phyloP scores from a whole-genome alignment of 768 basidiomycete species.

The Pulveroboletus ravenelii region DNA sequence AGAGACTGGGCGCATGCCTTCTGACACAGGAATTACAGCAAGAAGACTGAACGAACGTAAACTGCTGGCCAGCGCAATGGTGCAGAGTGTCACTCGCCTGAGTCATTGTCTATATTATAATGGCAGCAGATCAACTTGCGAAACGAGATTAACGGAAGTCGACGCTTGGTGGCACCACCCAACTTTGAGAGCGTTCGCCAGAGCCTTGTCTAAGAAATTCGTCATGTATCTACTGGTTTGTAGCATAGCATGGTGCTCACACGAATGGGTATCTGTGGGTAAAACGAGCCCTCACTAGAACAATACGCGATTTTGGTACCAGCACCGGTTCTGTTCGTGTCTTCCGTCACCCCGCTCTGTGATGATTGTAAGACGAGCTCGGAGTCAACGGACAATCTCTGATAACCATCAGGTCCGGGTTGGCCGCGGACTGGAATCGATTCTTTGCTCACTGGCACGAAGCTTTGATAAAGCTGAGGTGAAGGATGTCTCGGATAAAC shows the following conservation, averaged over 20 bases:
- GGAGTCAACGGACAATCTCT: slow-evolving; percentile 29
- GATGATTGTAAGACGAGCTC: slow-evolving; percentile 10
- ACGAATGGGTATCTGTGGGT: slow-evolving; percentile 3
- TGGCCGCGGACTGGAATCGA: neutral
- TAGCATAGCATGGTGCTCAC: slow-evolving; percentile 9
- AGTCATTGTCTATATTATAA: slow-evolving; percentile 14
- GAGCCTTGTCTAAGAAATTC: slow-evolving; percentile 14
- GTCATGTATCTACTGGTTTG: neutral
- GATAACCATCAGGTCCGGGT: neutral
- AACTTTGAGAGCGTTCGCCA: slow-evolving; percentile 14
- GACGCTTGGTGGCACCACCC: slow-evolving; percentile 13
- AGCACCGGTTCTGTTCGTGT: neutral
- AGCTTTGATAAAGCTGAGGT: slow-evolving; percentile 24
- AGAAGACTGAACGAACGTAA: slow-evolving; percentile 12
- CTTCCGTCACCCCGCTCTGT: slow-evolving; percentile 8
- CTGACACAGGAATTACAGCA: slow-evolving; percentile 7
- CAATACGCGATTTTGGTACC: neutral
- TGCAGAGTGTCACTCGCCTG: slow-evolving; percentile 15
- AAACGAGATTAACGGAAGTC: slow-evolving; percentile 11
- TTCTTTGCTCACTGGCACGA: slow-evolving; percentile 20
- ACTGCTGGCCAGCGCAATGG: neutral
- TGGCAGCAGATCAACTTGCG: slow-evolving; percentile 15
- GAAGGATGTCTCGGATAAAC: neutral
- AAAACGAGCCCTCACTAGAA: slow-evolving; percentile 8
- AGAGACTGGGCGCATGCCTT: neutral